These are phyloP conservation scores for Trichophaea hybrida DNA, from an alignment of 2,329 filamentous ascomycete species.

Conservation along the genomic window DNA sequence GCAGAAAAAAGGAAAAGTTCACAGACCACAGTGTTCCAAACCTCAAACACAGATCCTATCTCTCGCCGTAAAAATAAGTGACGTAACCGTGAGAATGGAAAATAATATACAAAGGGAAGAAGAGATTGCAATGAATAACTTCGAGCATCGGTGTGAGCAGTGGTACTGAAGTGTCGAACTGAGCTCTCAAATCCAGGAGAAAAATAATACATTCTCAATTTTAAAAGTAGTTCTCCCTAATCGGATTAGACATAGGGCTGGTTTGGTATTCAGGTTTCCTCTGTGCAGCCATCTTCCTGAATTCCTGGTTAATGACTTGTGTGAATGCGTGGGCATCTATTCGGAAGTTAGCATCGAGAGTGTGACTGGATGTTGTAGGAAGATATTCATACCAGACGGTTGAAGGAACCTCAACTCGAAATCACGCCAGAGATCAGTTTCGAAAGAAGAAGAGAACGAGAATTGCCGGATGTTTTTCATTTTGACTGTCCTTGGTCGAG, in stretches of 20 bases:
- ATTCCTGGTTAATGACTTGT: not conserved
- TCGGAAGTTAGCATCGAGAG: not conserved
- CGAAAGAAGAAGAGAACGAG: conserved; percentile 25
- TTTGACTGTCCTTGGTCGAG: conserved; percentile 13
- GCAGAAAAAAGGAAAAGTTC: no score
- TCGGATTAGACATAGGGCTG: not conserved
- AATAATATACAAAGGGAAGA: not conserved
- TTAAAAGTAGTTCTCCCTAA: not conserved
- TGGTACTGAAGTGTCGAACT: no score
- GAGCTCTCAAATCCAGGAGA: not conserved
- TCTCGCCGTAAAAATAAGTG: not conserved
- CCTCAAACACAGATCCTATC: no score
- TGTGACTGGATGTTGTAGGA: not conserved
- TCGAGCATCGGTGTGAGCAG: no score
- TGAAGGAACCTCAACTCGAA: not conserved
- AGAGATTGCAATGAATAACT: not conserved
- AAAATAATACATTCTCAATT: not conserved
- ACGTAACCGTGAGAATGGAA: not conserved
- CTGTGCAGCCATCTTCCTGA: not conserved
- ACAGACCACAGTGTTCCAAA: no score
- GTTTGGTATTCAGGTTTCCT: not conserved
- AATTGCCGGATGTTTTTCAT: conserved; percentile 24
- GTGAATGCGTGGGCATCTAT: conserved; percentile 2
- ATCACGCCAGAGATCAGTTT: conserved; percentile 16
- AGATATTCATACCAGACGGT: not conserved